These are phyloP conservation scores for Cryptococcus floricola DNA, from an alignment of 1,284 basidiomycete species.

Conservation along the genomic window DNA sequence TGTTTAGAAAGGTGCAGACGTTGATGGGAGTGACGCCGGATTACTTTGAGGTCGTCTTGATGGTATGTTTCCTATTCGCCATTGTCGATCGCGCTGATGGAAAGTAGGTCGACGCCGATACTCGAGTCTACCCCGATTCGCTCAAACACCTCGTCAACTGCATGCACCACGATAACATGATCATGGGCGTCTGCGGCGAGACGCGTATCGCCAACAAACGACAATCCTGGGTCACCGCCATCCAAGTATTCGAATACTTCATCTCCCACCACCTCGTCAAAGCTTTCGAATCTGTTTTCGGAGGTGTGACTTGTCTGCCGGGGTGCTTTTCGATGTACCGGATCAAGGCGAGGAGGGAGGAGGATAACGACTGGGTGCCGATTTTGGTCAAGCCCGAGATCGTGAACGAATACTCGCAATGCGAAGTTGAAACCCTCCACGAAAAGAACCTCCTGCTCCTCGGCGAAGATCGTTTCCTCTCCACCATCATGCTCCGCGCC, in stretches of 20 bases:
- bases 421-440: conserved; percentile 87
- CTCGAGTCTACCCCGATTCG: conserved; percentile 83
- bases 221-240: conserved; percentile 94
- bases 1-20: conserved; percentile 93
- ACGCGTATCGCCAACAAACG: conserved; percentile 98
- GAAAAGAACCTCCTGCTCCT: conserved; percentile 96
- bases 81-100: neutral
- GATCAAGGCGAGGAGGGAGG: conserved; percentile 82
- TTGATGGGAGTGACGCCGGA: conserved; percentile 99
- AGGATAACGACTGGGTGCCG: conserved; percentile 94
- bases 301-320: conserved; percentile 97
- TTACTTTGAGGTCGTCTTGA: conserved; percentile 94
- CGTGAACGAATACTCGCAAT: conserved; percentile 94
- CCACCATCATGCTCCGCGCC: conserved; percentile 87
- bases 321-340: conserved; percentile 99
- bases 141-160: conserved; percentile 85
- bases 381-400: conserved; percentile 97
- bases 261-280: conserved; percentile 98
- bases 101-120: conserved; percentile 91
- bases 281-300: conserved; percentile 97
- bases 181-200: conserved; percentile 99
- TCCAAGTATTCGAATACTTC: conserved; percentile 97
- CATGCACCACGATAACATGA: conserved; percentile 97
- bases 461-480: conserved; percentile 98
- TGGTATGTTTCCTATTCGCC: conserved; percentile 61